Conservation (phyloP, 2,329 filamentous ascomycete species). For the Colletotrichum endophyticum region DNA sequence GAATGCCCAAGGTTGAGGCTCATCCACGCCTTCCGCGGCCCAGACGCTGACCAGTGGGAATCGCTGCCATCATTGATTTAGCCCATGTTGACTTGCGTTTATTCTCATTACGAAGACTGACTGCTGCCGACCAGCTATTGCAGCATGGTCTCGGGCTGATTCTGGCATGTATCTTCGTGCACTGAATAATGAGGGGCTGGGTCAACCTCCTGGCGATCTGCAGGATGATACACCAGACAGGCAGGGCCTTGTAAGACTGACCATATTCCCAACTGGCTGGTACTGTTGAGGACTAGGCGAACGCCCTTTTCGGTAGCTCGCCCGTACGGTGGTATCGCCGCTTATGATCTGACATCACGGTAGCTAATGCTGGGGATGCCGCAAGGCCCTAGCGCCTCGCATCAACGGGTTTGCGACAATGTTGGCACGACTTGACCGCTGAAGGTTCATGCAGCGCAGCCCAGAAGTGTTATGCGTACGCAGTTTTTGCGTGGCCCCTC, state of each 20-base stretch:
- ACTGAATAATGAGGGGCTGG: background rate
- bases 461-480: background rate
- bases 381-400: background rate
- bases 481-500: background rate
- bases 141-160: background rate
- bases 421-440: background rate
- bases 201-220: background rate
- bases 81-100: background rate
- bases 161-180: background rate
- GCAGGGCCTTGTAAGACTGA: background rate
- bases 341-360: background rate
- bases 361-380: background rate
- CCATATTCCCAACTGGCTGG: constrained; percentile 15
- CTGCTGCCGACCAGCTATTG: background rate
- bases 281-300: constrained; percentile 2
- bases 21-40: background rate
- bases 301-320: constrained; percentile 11
- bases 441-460: background rate
- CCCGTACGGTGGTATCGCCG: background rate
- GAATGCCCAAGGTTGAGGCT: background rate
- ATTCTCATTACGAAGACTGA: background rate
- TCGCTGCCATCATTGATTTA: background rate
- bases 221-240: constrained; percentile 1
- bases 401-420: constrained; percentile 1
- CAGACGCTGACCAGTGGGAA: background rate